Conservation (phyloP, 2,329 filamentous ascomycete genomes). For the Fusarium chaquense region DNA sequence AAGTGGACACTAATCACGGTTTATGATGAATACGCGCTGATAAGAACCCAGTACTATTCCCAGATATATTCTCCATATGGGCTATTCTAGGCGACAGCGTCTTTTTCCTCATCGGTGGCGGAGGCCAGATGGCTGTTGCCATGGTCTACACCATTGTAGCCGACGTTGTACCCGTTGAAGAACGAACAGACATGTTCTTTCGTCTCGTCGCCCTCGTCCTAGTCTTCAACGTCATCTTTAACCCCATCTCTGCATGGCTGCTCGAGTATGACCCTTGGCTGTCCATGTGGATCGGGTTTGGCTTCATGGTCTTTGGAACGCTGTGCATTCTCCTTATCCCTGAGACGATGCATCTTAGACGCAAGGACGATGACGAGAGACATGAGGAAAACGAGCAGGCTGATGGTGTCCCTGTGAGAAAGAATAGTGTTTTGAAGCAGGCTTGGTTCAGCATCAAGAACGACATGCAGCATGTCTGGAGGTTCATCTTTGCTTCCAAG, state of each 20-base stretch:
- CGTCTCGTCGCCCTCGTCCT: conserved; percentile 54
- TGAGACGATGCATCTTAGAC: conserved; percentile 57
- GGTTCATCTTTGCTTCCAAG: conserved; percentile 56
- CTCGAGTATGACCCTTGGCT: conserved; percentile 57
- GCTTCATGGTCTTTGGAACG: conserved; percentile 47
- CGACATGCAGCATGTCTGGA: conserved; percentile 54
- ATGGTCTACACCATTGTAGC: conserved; percentile 61
- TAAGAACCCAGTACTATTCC: conserved; percentile 51
- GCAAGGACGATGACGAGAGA: conserved; percentile 47
- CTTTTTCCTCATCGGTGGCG: conserved; percentile 58
- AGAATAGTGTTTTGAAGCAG: conserved; percentile 35
- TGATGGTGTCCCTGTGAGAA: conserved; percentile 4
- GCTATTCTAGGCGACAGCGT: conserved; percentile 51
- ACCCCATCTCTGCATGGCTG: conserved; percentile 57
- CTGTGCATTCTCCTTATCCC: conserved; percentile 53
- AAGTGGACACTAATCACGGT: conserved; percentile 14
- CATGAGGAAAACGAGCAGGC: conserved; percentile 5
- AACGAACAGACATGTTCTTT: conserved; percentile 58
- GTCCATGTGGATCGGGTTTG: conserved; percentile 53
- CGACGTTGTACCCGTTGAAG: conserved; percentile 56
- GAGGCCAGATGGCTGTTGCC: conserved; percentile 53
- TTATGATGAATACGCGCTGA: conserved; percentile 7
- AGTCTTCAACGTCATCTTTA: conserved; percentile 54
- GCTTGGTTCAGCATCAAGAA: conserved; percentile 47
- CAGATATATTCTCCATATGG: conserved; percentile 57